phyloP scores from a whole-genome alignment of 1,284 basidiomycete species.

The Ceratobasidium sp. region DNA sequence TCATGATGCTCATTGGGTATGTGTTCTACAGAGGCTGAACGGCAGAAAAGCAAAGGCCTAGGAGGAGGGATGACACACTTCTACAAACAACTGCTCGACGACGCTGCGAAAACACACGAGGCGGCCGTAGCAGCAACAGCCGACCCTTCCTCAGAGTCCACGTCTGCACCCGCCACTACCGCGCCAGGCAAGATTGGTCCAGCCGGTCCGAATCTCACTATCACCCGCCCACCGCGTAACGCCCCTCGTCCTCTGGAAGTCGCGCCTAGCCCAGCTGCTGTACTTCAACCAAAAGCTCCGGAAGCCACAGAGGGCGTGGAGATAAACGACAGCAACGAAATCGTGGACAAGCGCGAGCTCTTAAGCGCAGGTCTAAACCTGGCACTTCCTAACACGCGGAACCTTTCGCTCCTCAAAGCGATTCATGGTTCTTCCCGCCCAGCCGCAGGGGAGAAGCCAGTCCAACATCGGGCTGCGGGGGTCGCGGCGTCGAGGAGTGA shows the following conservation, averaged over 20 bases:
- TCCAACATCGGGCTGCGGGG: slow-evolving; percentile 80
- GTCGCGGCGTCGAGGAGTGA: slow-evolving; percentile 82
- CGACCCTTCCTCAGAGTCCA: slow-evolving; percentile 67
- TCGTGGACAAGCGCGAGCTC: slow-evolving; percentile 95
- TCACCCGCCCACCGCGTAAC: slow-evolving; percentile 69
- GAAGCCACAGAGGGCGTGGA: slow-evolving; percentile 78
- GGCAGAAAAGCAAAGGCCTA: slow-evolving; percentile 70
- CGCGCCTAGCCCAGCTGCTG: slow-evolving; percentile 46
- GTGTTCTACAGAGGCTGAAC: slow-evolving; percentile 67
- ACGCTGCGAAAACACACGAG: slow-evolving; percentile 84
- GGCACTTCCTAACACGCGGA: slow-evolving; percentile 81
- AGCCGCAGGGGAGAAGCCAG: slow-evolving; percentile 57
- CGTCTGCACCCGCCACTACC: slow-evolving; percentile 61
- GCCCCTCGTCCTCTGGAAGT: slow-evolving; percentile 64
- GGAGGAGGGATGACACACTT: slow-evolving; percentile 87
- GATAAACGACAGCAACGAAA: slow-evolving; percentile 97
- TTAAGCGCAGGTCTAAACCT: slow-evolving; percentile 94
- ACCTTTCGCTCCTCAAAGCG: slow-evolving; percentile 56
- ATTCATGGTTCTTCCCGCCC: slow-evolving; percentile 55
- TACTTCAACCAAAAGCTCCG: slow-evolving; percentile 64
- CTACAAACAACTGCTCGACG: slow-evolving; percentile 86
- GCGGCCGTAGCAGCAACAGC: slow-evolving; percentile 87
- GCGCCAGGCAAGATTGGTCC: slow-evolving; percentile 62
- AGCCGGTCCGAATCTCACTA: slow-evolving; percentile 61
- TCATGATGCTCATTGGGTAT: slow-evolving; percentile 28